Evolutionary conservation across 208 protist genomes (phyloP), one percentile per base, ranked within the genome.

Genomic region (Entamoeba moshkovskii): DNA sequence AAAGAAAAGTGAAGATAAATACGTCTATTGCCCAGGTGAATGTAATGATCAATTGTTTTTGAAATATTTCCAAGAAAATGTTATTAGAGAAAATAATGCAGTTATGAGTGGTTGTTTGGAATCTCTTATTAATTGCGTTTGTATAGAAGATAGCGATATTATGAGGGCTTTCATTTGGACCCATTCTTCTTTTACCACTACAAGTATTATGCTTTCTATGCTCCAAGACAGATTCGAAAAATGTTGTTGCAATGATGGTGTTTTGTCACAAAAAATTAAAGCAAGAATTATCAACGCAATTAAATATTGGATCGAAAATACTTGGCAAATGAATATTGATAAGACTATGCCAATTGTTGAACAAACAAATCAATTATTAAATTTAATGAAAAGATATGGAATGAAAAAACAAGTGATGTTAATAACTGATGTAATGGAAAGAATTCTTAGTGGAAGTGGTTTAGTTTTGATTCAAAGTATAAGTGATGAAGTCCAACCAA

Each of bases 71-170:
- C 22, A 85, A 85, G 18, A 29, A 85, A 85, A 85, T 85, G 59
- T 85, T 85, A 38, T 85, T 85, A 85, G 59, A 85, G 59, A 85
- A 85, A 85, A 85, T 85, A 85, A 85, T 85, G 59, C 59, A 13
- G 59, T 85, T 0, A 85, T 85, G 59, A 85, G 59, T 85, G 59
- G 59, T 13, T 85, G 59, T 38, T 13, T 85, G 16, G 59, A 85
- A 8, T 85, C 59, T 38, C 33, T 85, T 29, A 85, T 85, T 38
- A 85, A 85, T 85, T 85, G 59, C n/a, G 59, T 38, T 42, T 85
- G 59, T 85, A 85, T 29, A 38, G 59, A 85, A 85, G 59, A 85
- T 38, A 85, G 59, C n/a, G 59, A 85, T 85, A 44, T 85, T 38
- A 85, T 85, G 59, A 29, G 59, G 8, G 59, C 59, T 85, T 85